Evolutionary conservation across 1,284 basidiomycete genomes (phyloP).

Genomic region (Lignosus rhinocerotis): DNA sequence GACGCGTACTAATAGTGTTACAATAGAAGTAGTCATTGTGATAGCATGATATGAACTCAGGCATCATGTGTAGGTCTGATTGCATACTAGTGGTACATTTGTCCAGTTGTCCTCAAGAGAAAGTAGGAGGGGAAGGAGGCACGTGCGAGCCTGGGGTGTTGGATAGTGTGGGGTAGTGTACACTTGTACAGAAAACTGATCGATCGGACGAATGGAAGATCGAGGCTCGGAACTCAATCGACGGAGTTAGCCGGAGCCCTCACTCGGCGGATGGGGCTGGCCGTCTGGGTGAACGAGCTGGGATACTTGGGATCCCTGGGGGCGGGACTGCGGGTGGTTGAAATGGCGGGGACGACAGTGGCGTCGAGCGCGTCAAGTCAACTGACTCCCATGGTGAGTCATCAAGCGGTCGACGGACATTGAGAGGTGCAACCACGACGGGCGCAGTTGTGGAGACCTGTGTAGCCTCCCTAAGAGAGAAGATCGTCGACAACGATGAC

Average conservation of each 20-base stretch:
- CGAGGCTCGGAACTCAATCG: too few species aligned
- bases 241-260: not conserved
- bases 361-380: conserved; percentile 7
- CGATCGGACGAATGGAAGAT: too few species aligned
- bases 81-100: too few species aligned
- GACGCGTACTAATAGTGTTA: too few species aligned
- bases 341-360: not conserved
- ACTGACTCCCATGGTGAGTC: conserved; percentile 2
- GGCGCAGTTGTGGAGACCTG: not conserved
- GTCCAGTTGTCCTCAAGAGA: too few species aligned
- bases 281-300: conserved; percentile 16
- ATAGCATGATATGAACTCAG: too few species aligned
- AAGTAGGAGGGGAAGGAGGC: too few species aligned
- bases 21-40: too few species aligned
- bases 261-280: conserved; percentile 2
- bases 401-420: conserved; percentile 5
- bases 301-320: conserved; percentile 7
- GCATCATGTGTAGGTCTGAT: too few species aligned
- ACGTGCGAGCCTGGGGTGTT: too few species aligned
- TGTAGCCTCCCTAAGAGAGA: conserved; percentile 3
- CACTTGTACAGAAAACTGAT: too few species aligned
- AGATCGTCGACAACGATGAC: conserved; percentile 17
- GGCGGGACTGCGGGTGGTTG: not conserved
- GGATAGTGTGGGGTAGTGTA: too few species aligned
- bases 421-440: conserved; percentile 10